Evolutionary conservation across 495 filamentous ascomycete species (phyloP).

Genomic region (Aspergillus wentii): DNA sequence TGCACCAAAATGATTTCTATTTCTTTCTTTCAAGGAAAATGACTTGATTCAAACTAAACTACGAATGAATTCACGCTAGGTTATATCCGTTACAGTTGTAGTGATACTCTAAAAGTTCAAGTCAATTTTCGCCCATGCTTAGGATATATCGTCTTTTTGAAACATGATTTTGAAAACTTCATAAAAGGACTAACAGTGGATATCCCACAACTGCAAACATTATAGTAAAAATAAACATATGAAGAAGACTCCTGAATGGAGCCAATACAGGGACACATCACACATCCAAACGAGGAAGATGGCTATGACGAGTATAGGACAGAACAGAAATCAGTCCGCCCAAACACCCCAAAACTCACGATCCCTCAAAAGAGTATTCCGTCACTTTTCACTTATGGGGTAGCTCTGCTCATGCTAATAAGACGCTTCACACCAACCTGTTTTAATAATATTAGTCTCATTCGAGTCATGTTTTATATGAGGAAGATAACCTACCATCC

Average conservation of each 20-base stretch:
- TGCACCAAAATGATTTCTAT: no score
- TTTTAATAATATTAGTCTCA: slow-evolving; percentile 4
- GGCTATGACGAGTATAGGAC: no score
- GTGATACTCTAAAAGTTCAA: no score
- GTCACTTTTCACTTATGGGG: slow-evolving; percentile 35
- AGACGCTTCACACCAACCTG: slow-evolving; percentile 89
- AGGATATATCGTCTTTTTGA: neutral
- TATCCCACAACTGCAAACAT: neutral
- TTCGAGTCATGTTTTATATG: slow-evolving; percentile 4
- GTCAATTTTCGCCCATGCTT: neutral
- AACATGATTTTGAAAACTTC: neutral
- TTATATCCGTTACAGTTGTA: neutral
- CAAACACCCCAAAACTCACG: no score
- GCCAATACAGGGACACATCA: no score
- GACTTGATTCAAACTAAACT: neutral
- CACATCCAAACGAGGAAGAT: no score
- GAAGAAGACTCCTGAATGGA: no score
- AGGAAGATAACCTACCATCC: slow-evolving; percentile 72
- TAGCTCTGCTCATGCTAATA: slow-evolving; percentile 85
- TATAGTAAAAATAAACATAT: neutral
- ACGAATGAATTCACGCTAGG: neutral
- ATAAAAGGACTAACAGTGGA: neutral
- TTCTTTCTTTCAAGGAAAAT: no score
- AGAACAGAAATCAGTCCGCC: no score
- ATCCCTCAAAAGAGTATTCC: neutral